A percentile compares a stretch with the other conserved stretches of the same genome.
Evolutionary conservation across 148 eudicot species (phyloP).

Genomic region (Chenopodium album): DNA sequence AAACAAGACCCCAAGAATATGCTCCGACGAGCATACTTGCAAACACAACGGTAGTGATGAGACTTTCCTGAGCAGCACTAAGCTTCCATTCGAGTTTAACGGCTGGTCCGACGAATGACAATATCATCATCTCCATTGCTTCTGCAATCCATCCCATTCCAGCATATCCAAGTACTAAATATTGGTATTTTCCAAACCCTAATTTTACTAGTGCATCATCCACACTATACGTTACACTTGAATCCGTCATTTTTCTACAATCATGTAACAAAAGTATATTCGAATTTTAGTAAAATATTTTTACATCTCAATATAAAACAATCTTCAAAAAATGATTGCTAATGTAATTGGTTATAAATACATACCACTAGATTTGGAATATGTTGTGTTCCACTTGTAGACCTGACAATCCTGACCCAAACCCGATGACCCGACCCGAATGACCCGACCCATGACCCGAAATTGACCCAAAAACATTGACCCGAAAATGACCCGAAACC

Average conservation of each 20-base stretch:
- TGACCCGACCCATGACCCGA: too few relatives aligned
- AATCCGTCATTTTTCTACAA: background rate
- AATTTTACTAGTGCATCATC: background rate
- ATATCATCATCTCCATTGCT: conserved; percentile 19
- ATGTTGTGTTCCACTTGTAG: too few relatives aligned
- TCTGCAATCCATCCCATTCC: conserved; percentile 17
- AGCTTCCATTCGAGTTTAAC: background rate
- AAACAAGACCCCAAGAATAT: conserved; percentile 17
- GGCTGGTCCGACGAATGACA: conserved; percentile 10
- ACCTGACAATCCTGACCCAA: too few relatives aligned
- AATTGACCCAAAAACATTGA: too few relatives aligned
- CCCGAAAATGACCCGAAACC: too few relatives aligned
- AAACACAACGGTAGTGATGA: conserved; percentile 1
- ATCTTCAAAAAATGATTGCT: too few relatives aligned
- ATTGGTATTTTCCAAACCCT: conserved; percentile 11
- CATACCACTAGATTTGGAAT: too few relatives aligned
- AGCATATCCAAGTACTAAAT: background rate
- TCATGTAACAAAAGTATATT: background rate
- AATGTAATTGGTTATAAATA: too few relatives aligned
- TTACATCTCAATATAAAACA: too few relatives aligned
- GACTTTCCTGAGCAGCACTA: background rate
- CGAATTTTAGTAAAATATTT: too few relatives aligned
- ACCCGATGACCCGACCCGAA: too few relatives aligned
- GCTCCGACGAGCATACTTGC: conserved; percentile 13
- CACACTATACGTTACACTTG: background rate